phyloP scores from a whole-genome alignment of 2,329 filamentous ascomycete species.

The Balansia obtecta region DNA sequence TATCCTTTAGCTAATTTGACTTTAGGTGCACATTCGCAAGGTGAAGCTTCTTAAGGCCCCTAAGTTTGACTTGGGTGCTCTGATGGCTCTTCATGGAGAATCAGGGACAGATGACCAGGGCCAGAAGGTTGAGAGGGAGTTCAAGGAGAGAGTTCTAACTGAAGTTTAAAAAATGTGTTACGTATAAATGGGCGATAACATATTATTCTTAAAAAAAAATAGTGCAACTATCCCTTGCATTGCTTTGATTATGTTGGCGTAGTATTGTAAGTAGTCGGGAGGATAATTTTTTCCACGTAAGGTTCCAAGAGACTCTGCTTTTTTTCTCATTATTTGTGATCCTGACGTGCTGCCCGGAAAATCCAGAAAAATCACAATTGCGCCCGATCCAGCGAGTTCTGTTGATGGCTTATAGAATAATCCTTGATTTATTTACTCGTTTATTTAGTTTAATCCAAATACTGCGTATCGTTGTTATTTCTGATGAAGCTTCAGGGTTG shows the following conservation, averaged over 20 bases:
- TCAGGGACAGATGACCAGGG: conserved; percentile 90
- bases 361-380: background rate
- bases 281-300: conserved; percentile 26
- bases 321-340: conserved; percentile 1
- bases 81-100: conserved; percentile 96
- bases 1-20: background rate
- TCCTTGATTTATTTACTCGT: no score
- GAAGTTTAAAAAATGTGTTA: conserved; percentile 64
- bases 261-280: conserved; percentile 29
- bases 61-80: conserved; percentile 96
- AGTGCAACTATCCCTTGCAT: conserved; percentile 25
- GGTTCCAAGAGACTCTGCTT: conserved; percentile 20
- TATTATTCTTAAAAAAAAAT: conserved; percentile 17
- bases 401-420: no score
- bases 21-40: conserved; percentile 97
- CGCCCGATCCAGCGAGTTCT: no score
- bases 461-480: no score
- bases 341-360: background rate
- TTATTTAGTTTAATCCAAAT: no score
- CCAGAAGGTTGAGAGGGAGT: conserved; percentile 97
- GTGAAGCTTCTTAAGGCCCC: conserved; percentile 98
- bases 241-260: conserved; percentile 32
- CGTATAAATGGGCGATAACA: conserved; percentile 19
- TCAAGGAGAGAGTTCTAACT: conserved; percentile 96
- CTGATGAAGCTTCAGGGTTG: no score